phyloP scores from a whole-genome alignment of 768 basidiomycete genomes.

The Roridomyces roridus region DNA sequence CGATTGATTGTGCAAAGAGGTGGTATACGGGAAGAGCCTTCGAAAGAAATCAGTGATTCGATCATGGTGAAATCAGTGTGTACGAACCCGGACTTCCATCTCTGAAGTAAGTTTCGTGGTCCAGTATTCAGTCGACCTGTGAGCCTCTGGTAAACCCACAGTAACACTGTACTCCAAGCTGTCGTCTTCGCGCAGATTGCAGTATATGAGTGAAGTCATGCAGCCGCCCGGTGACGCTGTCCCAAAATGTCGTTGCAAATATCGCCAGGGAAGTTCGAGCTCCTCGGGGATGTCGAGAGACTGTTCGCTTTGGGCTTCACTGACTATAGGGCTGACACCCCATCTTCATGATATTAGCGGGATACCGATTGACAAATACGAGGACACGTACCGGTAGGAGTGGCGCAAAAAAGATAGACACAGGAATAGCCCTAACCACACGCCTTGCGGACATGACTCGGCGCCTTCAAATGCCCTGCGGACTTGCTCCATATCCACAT shows the following conservation, averaged over 20 bases:
- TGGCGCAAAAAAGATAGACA: not conserved
- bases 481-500: not conserved
- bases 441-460: not conserved
- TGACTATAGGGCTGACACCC: not conserved
- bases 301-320: not conserved
- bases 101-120: conserved; percentile 12
- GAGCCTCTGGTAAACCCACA: not conserved
- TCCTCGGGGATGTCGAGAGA: not conserved
- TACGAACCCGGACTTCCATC: conserved; percentile 13
- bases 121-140: not conserved
- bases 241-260: not conserved
- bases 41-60: not conserved
- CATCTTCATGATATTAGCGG: not conserved
- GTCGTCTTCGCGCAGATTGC: not conserved
- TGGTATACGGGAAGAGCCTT: conserved; percentile 20
- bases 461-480: not conserved
- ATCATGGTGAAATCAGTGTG: not conserved
- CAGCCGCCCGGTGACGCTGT: not conserved
- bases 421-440: not conserved
- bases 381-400: not conserved
- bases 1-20: not conserved
- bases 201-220: not conserved
- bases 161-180: not conserved
- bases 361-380: not conserved
- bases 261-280: not conserved